These are phyloP conservation scores for Falciphora oryzae DNA, from an alignment of 2,329 filamentous ascomycete genomes.

Conservation along the genomic window DNA sequence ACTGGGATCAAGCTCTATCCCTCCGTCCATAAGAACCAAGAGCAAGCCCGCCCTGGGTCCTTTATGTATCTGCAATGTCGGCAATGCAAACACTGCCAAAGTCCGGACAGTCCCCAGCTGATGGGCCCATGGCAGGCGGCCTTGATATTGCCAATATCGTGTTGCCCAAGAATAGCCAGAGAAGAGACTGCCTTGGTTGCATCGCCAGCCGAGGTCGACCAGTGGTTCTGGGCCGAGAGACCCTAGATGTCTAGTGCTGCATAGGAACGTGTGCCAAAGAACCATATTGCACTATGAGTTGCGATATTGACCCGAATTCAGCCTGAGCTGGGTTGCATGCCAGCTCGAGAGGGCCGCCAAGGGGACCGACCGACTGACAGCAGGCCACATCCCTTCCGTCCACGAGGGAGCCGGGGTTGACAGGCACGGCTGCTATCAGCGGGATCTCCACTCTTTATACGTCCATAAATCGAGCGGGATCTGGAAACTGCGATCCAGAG, in stretches of 20 bases:
- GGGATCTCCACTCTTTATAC: not conserved
- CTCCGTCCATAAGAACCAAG: not conserved
- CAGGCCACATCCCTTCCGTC: not conserved
- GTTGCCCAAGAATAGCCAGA: conserved; percentile 15
- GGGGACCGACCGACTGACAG: conserved; percentile 2
- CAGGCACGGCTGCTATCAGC: not conserved
- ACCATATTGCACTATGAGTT: conserved; percentile 15
- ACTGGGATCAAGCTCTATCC: not conserved
- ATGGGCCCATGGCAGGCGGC: conserved; percentile 6
- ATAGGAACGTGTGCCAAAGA: conserved; percentile 10
- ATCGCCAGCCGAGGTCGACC: conserved; percentile 2
- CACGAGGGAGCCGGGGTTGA: not conserved
- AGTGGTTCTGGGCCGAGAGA: not conserved
- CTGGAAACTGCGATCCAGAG: not conserved
- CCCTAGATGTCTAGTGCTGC: conserved; percentile 13
- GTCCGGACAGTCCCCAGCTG: not conserved
- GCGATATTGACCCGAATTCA: conserved; percentile 19
- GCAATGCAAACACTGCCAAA: not conserved
- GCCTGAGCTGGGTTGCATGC: conserved; percentile 18
- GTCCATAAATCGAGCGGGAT: not conserved
- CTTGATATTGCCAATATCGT: conserved; percentile 15
- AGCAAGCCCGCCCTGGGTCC: not conserved
- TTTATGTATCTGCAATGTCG: conserved; percentile 3
- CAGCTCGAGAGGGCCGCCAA: conserved; percentile 9
- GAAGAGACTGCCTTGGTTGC: not conserved